Evolutionary conservation across 2,329 filamentous ascomycete genomes (phyloP).

Genomic region (Botryotinia convoluta): DNA sequence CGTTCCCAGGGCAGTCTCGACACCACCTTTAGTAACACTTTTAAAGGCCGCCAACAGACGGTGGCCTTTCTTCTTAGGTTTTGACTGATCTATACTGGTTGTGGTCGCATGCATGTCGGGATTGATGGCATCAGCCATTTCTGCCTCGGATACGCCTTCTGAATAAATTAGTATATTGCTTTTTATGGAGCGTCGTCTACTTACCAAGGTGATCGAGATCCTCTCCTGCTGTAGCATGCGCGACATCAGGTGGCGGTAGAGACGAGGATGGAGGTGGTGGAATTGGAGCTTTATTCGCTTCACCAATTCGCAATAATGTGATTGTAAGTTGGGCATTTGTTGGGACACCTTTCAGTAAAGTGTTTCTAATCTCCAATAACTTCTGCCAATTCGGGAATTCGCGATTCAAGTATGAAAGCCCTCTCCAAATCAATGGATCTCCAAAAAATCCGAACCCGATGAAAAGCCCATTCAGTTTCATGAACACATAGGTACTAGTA

Average conservation of each 20-base stretch:
- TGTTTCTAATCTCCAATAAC: slow-evolving; percentile 70
- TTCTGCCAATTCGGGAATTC: slow-evolving; percentile 72
- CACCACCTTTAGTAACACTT: slow-evolving; percentile 56
- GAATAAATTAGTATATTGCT: slow-evolving; percentile 21
- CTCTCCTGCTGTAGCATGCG: slow-evolving; percentile 47
- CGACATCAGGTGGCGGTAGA: slow-evolving; percentile 42
- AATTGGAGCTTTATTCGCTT: slow-evolving; percentile 75
- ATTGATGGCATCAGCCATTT: slow-evolving; percentile 38
- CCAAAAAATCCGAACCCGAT: slow-evolving; percentile 78
- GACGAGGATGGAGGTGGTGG: slow-evolving; percentile 58
- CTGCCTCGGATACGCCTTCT: slow-evolving; percentile 33
- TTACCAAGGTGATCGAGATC: slow-evolving; percentile 52
- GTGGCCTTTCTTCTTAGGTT: slow-evolving; percentile 34
- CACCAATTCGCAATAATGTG: slow-evolving; percentile 77
- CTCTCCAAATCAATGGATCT: slow-evolving; percentile 66
- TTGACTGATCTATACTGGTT: slow-evolving; percentile 23
- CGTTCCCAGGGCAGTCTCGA: slow-evolving; percentile 69
- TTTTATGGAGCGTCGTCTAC: slow-evolving; percentile 28
- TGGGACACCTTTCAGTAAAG: slow-evolving; percentile 75
- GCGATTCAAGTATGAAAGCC: slow-evolving; percentile 57
- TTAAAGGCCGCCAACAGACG: slow-evolving; percentile 61
- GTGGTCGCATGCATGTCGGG: slow-evolving; percentile 42
- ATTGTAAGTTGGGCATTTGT: slow-evolving; percentile 83
- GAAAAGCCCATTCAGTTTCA: slow-evolving; percentile 64
- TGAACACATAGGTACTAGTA: slow-evolving; percentile 56